phyloP scores from a whole-genome alignment of 192 early-diverging fungal species.

The Linnemannia elongata region DNA sequence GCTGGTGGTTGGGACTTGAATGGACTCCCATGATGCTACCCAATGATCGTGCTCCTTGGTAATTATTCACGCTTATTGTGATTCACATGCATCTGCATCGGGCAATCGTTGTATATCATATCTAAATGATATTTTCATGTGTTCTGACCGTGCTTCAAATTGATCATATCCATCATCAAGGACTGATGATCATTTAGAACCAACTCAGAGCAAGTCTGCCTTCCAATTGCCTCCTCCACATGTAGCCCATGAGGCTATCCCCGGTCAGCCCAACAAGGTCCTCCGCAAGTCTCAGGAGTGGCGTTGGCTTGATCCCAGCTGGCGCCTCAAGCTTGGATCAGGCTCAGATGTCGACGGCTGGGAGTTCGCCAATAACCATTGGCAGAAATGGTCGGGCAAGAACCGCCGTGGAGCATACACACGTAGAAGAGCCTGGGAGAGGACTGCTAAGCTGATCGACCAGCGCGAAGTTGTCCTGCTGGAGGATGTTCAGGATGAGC shows the following conservation, averaged over 20 bases:
- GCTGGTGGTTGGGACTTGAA: slow-evolving; percentile 70
- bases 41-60: slow-evolving; percentile 68
- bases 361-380: slow-evolving; percentile 69
- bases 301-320: slow-evolving; percentile 65
- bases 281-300: slow-evolving; percentile 65
- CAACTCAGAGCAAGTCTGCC: slow-evolving; percentile 60
- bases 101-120: background rate
- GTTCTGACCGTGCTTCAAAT: background rate
- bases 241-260: slow-evolving; percentile 41
- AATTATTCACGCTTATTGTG: slow-evolving; percentile 8
- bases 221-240: slow-evolving; percentile 62
- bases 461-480: slow-evolving; percentile 47
- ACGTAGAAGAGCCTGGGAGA: slow-evolving; percentile 65
- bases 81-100: background rate
- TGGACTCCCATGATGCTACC: slow-evolving; percentile 72
- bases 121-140: background rate
- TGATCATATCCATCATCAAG: slow-evolving; percentile 17
- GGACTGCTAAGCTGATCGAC: slow-evolving; percentile 63
- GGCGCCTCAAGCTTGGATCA: slow-evolving; percentile 63
- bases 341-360: slow-evolving; percentile 64
- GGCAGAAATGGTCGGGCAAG: slow-evolving; percentile 62
- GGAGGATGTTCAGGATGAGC: slow-evolving; percentile 36
- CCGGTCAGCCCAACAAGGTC: slow-evolving; percentile 51
- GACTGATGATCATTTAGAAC: slow-evolving; percentile 66
- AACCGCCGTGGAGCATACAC: slow-evolving; percentile 65